These are phyloP conservation scores for Lentinula sp. DNA, from an alignment of 768 basidiomycete genomes.

Conservation along the genomic window DNA sequence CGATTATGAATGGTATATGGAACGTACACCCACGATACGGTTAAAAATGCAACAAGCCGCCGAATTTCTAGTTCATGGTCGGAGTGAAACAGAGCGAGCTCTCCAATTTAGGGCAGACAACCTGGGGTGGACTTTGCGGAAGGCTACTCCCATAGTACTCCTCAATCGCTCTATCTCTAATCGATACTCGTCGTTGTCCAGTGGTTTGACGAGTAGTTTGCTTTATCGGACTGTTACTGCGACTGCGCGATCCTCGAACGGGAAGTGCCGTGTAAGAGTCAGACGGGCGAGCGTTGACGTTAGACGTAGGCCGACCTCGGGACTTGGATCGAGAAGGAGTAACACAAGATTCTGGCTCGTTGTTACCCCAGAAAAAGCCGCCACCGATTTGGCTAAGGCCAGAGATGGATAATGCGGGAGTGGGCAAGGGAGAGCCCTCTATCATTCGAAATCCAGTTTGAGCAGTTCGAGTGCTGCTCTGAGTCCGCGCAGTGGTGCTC, in stretches of 20 bases:
- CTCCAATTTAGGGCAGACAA: constrained; percentile 53
- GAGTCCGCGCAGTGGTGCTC: not conserved
- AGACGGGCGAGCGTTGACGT: not conserved
- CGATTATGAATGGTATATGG: not conserved
- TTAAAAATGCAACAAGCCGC: not conserved
- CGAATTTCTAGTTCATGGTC: not conserved
- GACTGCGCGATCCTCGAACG: constrained; percentile 16
- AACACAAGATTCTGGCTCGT: not conserved
- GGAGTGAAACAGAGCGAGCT: constrained; percentile 50
- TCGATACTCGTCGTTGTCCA: not conserved
- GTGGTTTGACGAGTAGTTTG: not conserved
- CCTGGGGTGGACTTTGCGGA: constrained; percentile 48
- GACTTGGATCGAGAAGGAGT: not conserved
- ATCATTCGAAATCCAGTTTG: constrained; percentile 9
- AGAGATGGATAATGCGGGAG: not conserved
- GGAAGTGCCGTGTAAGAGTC: constrained; percentile 39
- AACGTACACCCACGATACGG: not conserved
- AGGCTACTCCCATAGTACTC: constrained; percentile 29
- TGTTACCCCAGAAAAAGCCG: constrained; percentile 5
- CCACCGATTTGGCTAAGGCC: not conserved
- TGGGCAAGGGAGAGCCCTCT: constrained; percentile 8
- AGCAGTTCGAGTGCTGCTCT: not conserved
- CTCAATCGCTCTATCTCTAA: constrained; percentile 9
- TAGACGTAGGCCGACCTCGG: not conserved
- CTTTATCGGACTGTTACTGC: constrained; percentile 21